These are phyloP conservation scores for Colletotrichum australisinense DNA, from an alignment of 2,329 filamentous ascomycete genomes.

Conservation along the genomic window DNA sequence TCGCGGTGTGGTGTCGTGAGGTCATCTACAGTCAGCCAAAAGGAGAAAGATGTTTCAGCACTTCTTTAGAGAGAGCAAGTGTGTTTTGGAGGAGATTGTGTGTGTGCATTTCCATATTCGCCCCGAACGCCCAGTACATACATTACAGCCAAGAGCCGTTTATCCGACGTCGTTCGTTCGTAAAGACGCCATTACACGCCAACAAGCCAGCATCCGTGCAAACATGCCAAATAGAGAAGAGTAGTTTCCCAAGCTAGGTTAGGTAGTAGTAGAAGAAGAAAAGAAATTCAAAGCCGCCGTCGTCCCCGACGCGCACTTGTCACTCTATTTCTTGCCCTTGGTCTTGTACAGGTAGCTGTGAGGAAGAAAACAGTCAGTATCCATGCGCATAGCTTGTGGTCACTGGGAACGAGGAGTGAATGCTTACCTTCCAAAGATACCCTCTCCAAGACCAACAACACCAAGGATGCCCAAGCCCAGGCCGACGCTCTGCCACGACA, in stretches of 20 bases:
- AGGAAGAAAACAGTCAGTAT: not conserved
- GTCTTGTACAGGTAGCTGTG: slow-evolving; percentile 50
- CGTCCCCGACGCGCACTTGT: slow-evolving; percentile 4
- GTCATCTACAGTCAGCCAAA: not conserved
- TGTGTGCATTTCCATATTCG: slow-evolving; percentile 17
- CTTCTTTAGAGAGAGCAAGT: not conserved
- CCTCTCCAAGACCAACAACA: slow-evolving; percentile 61
- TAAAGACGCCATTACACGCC: slow-evolving; percentile 26
- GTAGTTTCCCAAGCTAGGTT: not conserved
- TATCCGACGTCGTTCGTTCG: slow-evolving; percentile 14
- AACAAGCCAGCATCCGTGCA: slow-evolving; percentile 21
- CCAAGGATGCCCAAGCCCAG: slow-evolving; percentile 63
- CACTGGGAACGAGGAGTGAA: slow-evolving; percentile 32
- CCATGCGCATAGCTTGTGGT: too few species aligned
- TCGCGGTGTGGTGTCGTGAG: not conserved
- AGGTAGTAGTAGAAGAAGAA: slow-evolving; percentile 16
- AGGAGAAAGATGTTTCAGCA: too few species aligned
- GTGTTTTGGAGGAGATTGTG: slow-evolving; percentile 25
- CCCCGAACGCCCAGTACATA: slow-evolving; percentile 34
- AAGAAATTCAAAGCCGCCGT: not conserved
- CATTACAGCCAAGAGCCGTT: slow-evolving; percentile 21
- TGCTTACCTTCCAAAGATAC: slow-evolving; percentile 59
- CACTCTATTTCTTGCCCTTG: slow-evolving; percentile 45
- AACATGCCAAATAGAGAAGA: slow-evolving; percentile 30
- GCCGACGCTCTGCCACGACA: slow-evolving; percentile 62